Conservation (phyloP, 2,329 filamentous ascomycete species). For the Penicillium sp. region DNA sequence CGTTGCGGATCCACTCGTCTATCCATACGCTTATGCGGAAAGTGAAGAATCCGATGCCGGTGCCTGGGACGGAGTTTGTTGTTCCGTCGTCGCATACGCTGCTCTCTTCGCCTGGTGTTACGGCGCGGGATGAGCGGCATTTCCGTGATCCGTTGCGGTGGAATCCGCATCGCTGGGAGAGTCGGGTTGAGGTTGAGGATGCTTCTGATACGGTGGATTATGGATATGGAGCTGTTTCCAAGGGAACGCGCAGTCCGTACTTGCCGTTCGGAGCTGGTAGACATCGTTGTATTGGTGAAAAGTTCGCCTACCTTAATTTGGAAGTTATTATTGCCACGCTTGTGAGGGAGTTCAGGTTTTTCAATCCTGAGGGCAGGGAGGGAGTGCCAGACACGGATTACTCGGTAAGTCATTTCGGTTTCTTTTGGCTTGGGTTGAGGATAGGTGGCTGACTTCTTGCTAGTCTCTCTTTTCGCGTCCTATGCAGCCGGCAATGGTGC, state of each 20-base stretch:
- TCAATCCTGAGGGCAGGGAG: slow-evolving; percentile 48
- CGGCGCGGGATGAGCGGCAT: slow-evolving; percentile 47
- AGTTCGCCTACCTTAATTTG: slow-evolving; percentile 64
- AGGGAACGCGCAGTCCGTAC: slow-evolving; percentile 55
- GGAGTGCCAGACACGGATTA: slow-evolving; percentile 59
- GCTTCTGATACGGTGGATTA: slow-evolving; percentile 53
- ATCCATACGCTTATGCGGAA: slow-evolving; percentile 67
- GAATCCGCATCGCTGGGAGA: slow-evolving; percentile 57
- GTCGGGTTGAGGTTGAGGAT: slow-evolving; percentile 30
- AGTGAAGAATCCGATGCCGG: slow-evolving; percentile 57
- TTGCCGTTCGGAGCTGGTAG: slow-evolving; percentile 65
- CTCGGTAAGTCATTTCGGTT: slow-evolving; percentile 35
- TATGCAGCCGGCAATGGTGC: slow-evolving; percentile 20
- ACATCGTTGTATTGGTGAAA: slow-evolving; percentile 67
- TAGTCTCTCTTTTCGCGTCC: slow-evolving; percentile 25
- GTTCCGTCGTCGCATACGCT: slow-evolving; percentile 70
- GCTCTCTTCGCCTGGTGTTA: slow-evolving; percentile 71
- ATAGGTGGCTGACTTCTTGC: not conserved
- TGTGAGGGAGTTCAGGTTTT: slow-evolving; percentile 54
- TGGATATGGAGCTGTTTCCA: slow-evolving; percentile 53
- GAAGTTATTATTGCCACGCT: slow-evolving; percentile 56
- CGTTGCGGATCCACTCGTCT: slow-evolving; percentile 60
- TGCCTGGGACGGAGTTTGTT: slow-evolving; percentile 53
- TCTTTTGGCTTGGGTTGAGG: slow-evolving; percentile 16
- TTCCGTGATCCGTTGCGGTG: slow-evolving; percentile 53